Conservation (phyloP, 306 rosid species). For the Quercus alba region DNA sequence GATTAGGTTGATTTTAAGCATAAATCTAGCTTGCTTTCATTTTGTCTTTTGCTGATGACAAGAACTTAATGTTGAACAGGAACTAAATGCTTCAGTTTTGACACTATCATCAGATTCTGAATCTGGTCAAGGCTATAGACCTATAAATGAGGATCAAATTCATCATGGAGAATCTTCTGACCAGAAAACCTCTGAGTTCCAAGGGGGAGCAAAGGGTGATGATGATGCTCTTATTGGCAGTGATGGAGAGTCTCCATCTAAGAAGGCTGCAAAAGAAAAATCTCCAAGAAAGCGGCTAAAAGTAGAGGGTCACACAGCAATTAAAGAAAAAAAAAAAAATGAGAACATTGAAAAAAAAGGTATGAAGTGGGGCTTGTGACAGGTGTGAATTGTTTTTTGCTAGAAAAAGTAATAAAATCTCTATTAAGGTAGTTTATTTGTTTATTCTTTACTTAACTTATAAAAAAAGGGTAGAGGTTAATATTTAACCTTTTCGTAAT, state of each 20-base stretch:
- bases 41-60: conserved; percentile 24
- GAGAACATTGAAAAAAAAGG: conserved; percentile 42
- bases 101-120: conserved; percentile 75
- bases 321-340: conserved; percentile 41
- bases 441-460: no score
- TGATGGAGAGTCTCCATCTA: conserved; percentile 46
- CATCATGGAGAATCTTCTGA: conserved; percentile 41
- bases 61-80: conserved; percentile 35
- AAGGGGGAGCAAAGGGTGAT: conserved; percentile 22
- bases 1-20: neutral
- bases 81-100: conserved; percentile 51
- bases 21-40: neutral
- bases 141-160: conserved; percentile 30
- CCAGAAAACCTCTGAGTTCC: conserved; percentile 27
- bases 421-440: neutral
- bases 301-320: conserved; percentile 26
- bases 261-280: conserved; percentile 44
- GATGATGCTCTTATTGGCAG: conserved; percentile 33
- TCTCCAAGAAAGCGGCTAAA: conserved; percentile 33
- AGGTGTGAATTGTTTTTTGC: neutral
- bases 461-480: neutral
- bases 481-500: neutral
- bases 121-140: conserved; percentile 37
- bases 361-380: conserved; percentile 10
- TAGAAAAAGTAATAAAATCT: neutral